Evolutionary conservation across 2,329 filamentous ascomycete genomes (phyloP).

Genomic region (Colletotrichum camelliae): DNA sequence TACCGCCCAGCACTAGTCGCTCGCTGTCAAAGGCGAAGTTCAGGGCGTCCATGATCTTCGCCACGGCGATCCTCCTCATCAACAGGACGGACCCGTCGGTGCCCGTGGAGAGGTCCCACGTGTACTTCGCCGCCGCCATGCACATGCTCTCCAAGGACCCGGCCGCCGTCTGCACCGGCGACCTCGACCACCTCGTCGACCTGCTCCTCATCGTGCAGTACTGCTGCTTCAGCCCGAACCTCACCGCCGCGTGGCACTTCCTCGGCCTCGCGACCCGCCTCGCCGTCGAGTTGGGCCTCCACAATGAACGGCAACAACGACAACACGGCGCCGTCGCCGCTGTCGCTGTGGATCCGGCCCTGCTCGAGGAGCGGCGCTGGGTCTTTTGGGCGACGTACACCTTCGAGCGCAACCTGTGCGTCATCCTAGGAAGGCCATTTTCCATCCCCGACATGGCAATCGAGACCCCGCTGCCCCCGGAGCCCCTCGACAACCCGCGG

Average conservation of each 20-base stretch:
- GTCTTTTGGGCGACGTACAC: slow-evolving; percentile 23
- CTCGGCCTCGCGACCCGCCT: slow-evolving; percentile 16
- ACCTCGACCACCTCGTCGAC: slow-evolving; percentile 14
- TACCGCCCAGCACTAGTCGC: not conserved
- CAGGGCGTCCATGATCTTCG: slow-evolving; percentile 13
- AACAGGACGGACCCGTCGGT: slow-evolving; percentile 20
- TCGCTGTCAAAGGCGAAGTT: not conserved
- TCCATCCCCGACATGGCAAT: slow-evolving; percentile 23
- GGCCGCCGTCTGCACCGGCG: slow-evolving; percentile 8
- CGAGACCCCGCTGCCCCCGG: slow-evolving; percentile 9
- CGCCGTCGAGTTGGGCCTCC: slow-evolving; percentile 14
- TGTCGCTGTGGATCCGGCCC: not conserved
- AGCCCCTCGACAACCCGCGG: not conserved
- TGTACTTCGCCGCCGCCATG: slow-evolving; percentile 14
- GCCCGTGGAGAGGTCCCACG: slow-evolving; percentile 1
- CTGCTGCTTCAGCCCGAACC: slow-evolving; percentile 13
- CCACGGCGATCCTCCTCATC: slow-evolving; percentile 8
- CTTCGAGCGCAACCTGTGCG: slow-evolving; percentile 22
- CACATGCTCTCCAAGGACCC: slow-evolving; percentile 5
- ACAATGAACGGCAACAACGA: not conserved
- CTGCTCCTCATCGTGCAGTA: slow-evolving; percentile 20
- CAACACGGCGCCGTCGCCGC: not conserved
- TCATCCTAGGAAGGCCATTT: slow-evolving; percentile 16
- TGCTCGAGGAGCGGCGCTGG: slow-evolving; percentile 3
- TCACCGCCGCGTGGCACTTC: slow-evolving; percentile 21